Conservation (phyloP, 2,329 filamentous ascomycete species). For the Alternaria metachromatica region DNA sequence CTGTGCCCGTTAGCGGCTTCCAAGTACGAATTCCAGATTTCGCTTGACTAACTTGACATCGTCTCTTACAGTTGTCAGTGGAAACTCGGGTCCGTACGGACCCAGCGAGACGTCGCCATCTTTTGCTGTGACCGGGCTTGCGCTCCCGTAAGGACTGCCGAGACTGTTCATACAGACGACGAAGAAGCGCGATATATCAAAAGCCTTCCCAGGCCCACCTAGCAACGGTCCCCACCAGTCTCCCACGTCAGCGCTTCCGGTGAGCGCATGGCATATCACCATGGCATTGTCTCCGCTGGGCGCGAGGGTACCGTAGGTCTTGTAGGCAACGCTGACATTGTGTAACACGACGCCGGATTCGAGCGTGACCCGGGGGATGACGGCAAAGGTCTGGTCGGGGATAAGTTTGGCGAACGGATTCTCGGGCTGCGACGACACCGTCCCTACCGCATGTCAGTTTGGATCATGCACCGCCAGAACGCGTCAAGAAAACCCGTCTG, state of each 20-base stretch:
- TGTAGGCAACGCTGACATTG: slow-evolving; percentile 75
- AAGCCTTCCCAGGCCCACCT: slow-evolving; percentile 77
- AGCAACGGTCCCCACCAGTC: slow-evolving; percentile 90
- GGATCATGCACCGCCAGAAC: neutral
- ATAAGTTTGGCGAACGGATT: slow-evolving; percentile 90
- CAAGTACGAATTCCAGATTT: neutral
- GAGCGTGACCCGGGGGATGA: slow-evolving; percentile 87
- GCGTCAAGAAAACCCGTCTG: neutral
- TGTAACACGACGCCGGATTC: slow-evolving; percentile 86
- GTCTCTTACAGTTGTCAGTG: slow-evolving; percentile 91
- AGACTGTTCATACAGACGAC: slow-evolving; percentile 86
- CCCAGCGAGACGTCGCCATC: slow-evolving; percentile 77
- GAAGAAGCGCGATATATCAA: slow-evolving; percentile 84
- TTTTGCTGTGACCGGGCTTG: slow-evolving; percentile 87
- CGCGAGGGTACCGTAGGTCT: slow-evolving; percentile 65
- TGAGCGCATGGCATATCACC: slow-evolving; percentile 82
- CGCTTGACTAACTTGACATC: slow-evolving; percentile 78
- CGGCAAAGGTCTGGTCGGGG: slow-evolving; percentile 83
- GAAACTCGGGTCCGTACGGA: slow-evolving; percentile 93
- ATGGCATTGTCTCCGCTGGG: slow-evolving; percentile 66
- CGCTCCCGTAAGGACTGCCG: slow-evolving; percentile 84
- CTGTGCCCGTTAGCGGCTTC: slow-evolving; percentile 50
- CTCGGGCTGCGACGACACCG: slow-evolving; percentile 72
- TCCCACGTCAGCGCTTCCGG: slow-evolving; percentile 81
- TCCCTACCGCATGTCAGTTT: slow-evolving; percentile 38